Evolutionary conservation across 176 grass and related monocot species (phyloP).

Genomic region (Chrysopogon serrulatus): DNA sequence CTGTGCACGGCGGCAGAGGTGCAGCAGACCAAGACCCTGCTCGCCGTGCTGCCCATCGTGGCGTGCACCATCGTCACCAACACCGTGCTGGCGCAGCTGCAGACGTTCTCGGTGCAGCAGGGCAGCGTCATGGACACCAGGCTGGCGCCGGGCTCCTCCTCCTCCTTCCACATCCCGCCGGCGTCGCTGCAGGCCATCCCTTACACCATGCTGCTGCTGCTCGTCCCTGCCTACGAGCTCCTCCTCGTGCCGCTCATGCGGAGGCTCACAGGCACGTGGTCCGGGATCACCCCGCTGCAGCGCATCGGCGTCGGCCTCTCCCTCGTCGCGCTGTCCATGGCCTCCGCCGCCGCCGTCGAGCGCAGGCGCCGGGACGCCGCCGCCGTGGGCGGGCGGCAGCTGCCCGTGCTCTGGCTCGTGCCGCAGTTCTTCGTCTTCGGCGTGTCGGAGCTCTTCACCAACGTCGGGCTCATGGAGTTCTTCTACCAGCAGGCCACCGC

Average conservation of each 20-base stretch:
- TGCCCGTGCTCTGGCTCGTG: slow-evolving; percentile 49
- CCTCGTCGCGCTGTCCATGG: slow-evolving; percentile 56
- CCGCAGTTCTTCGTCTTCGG: slow-evolving; percentile 61
- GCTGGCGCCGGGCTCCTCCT: slow-evolving; percentile 2
- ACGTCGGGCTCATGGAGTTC: slow-evolving; percentile 64
- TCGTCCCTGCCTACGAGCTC: slow-evolving; percentile 51
- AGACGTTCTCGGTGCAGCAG: slow-evolving; percentile 64
- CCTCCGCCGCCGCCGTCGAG: slow-evolving; percentile 43
- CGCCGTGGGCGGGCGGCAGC: not conserved
- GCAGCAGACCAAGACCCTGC: slow-evolving; percentile 44
- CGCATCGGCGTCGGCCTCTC: slow-evolving; percentile 55
- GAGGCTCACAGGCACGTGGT: slow-evolving; percentile 18
- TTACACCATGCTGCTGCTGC: slow-evolving; percentile 37
- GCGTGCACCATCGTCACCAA: slow-evolving; percentile 67
- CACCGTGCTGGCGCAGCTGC: slow-evolving; percentile 60
- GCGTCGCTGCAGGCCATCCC: slow-evolving; percentile 51
- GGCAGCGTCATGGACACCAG: slow-evolving; percentile 37
- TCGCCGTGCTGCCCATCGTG: slow-evolving; percentile 47
- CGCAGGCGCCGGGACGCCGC: not conserved
- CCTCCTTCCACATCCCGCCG: slow-evolving; percentile 34
- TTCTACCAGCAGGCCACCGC: slow-evolving; percentile 55
- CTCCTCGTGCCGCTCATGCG: slow-evolving; percentile 28
- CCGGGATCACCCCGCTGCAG: slow-evolving; percentile 42
- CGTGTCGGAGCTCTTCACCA: slow-evolving; percentile 66
- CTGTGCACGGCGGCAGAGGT: slow-evolving; percentile 45